A percentile compares a stretch with the other conserved stretches of the same genome.
Evolutionary conservation across 768 basidiomycete genomes (phyloP).

Genomic region (Psilocybe sp.): DNA sequence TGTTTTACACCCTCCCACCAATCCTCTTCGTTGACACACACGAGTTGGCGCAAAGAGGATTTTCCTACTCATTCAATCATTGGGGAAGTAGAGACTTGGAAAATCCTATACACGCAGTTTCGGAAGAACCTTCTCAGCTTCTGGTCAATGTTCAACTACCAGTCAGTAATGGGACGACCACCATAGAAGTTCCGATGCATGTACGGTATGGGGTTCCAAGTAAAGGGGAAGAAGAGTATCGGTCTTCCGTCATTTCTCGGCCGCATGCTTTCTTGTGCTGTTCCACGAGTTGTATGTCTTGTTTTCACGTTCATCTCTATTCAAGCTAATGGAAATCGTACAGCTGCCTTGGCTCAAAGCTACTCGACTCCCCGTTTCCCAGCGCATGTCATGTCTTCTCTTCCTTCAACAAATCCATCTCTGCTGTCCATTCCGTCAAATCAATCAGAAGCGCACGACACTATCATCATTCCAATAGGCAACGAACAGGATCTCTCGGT

Average conservation of each 20-base stretch:
- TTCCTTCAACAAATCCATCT: slow-evolving; percentile 12
- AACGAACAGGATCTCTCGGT: slow-evolving; percentile 28
- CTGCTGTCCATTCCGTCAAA: slow-evolving; percentile 15
- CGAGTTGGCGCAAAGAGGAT: slow-evolving; percentile 37
- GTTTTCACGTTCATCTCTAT: not conserved
- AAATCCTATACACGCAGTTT: slow-evolving; percentile 39
- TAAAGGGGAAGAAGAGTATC: not conserved
- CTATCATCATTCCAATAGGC: slow-evolving; percentile 37
- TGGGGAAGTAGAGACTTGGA: slow-evolving; percentile 45
- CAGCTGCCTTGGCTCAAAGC: too few species aligned
- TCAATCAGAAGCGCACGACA: slow-evolving; percentile 11
- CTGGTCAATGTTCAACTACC: slow-evolving; percentile 17
- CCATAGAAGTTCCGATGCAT: slow-evolving; percentile 41
- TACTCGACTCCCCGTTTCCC: slow-evolving; percentile 1
- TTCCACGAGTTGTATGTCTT: slow-evolving; percentile 21
- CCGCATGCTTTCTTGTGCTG: slow-evolving; percentile 40
- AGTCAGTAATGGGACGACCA: slow-evolving; percentile 4
- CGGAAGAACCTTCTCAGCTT: slow-evolving; percentile 17
- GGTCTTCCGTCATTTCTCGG: slow-evolving; percentile 21
- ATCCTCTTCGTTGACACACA: slow-evolving; percentile 47
- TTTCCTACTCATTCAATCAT: slow-evolving; percentile 36
- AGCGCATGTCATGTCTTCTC: slow-evolving; percentile 7
- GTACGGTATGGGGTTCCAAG: slow-evolving; percentile 38
- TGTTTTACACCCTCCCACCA: slow-evolving; percentile 38
- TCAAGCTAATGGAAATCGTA: too few species aligned